Evolutionary conservation across 129 eudicot species (phyloP).

Genomic region (Flaveria bidentis): DNA sequence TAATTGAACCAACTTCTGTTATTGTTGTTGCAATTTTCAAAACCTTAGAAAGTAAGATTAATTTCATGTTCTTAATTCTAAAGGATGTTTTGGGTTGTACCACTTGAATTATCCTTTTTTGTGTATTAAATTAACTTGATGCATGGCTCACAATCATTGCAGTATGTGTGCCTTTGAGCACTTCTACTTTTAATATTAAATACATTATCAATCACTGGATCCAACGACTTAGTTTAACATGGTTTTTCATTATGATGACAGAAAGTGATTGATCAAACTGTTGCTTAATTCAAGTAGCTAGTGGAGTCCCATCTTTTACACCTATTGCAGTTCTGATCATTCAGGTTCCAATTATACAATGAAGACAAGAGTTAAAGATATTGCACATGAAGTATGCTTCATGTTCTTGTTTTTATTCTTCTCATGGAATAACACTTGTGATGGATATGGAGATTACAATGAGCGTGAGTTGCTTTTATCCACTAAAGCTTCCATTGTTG

Average conservation of each 20-base stretch:
- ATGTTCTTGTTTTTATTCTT: slow-evolving; percentile 43
- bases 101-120: slow-evolving; percentile 15
- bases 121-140: slow-evolving; percentile 8
- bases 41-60: not conserved
- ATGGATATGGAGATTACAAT: slow-evolving; percentile 22
- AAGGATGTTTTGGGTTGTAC: slow-evolving; percentile 3
- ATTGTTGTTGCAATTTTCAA: not conserved
- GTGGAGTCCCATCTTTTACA: slow-evolving; percentile 36
- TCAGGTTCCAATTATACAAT: slow-evolving; percentile 33
- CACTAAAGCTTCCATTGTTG: slow-evolving; percentile 57
- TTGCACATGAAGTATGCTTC: slow-evolving; percentile 25
- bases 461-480: slow-evolving; percentile 57
- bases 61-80: not conserved
- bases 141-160: slow-evolving; percentile 40
- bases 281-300: slow-evolving; percentile 13
- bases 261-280: slow-evolving; percentile 48
- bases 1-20: too few species aligned
- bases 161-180: slow-evolving; percentile 28
- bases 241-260: slow-evolving; percentile 43
- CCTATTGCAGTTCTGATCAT: slow-evolving; percentile 5
- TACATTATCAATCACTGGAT: slow-evolving; percentile 48
- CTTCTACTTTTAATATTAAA: slow-evolving; percentile 32
- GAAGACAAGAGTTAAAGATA: slow-evolving; percentile 32
- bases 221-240: slow-evolving; percentile 46
- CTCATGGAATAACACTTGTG: slow-evolving; percentile 30